A percentile compares a stretch with the other conserved stretches of the same genome.
Evolutionary conservation across 164 flowering plant genomes (phyloP).

Genomic region (Cinnamomum micranthum): DNA sequence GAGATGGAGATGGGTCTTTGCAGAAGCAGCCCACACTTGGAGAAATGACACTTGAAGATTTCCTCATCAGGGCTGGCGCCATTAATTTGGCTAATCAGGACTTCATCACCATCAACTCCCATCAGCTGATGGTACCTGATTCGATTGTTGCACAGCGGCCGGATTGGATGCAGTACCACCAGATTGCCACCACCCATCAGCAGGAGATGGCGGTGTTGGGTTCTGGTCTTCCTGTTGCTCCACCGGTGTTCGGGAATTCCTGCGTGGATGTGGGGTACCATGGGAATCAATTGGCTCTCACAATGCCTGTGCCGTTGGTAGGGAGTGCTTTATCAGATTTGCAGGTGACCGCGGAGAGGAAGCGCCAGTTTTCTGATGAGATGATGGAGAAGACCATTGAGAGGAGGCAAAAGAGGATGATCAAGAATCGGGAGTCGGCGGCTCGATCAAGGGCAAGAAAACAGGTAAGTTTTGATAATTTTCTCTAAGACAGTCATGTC

Average conservation of each 20-base stretch:
- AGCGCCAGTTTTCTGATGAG: slow-evolving; percentile 28
- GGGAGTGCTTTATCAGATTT: slow-evolving; percentile 20
- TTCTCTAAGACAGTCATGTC: not conserved
- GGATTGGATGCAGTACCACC: slow-evolving; percentile 36
- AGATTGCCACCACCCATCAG: slow-evolving; percentile 19
- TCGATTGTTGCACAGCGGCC: slow-evolving; percentile 22
- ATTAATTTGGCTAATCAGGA: slow-evolving; percentile 19
- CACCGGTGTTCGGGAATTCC: slow-evolving; percentile 19
- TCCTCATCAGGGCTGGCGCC: slow-evolving; percentile 30
- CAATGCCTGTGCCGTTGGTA: slow-evolving; percentile 19
- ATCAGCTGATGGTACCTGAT: slow-evolving; percentile 16
- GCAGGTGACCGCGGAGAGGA: slow-evolving; percentile 17
- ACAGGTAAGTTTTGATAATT: slow-evolving; percentile 29
- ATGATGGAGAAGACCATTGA: slow-evolving; percentile 50
- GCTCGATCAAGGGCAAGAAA: slow-evolving; percentile 64
- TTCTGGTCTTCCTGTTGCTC: slow-evolving; percentile 17
- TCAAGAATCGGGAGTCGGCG: slow-evolving; percentile 65
- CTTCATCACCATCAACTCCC: slow-evolving; percentile 9
- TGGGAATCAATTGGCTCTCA: slow-evolving; percentile 23
- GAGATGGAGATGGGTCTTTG: slow-evolving; percentile 2
- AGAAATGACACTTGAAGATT: slow-evolving; percentile 31
- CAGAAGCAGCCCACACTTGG: slow-evolving; percentile 16
- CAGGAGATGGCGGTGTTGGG: slow-evolving; percentile 21
- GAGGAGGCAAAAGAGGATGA: slow-evolving; percentile 64
- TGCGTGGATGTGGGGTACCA: slow-evolving; percentile 21